These are phyloP conservation scores for Colletotrichum zoysiae DNA, from an alignment of 2,329 filamentous ascomycete genomes.

Conservation along the genomic window DNA sequence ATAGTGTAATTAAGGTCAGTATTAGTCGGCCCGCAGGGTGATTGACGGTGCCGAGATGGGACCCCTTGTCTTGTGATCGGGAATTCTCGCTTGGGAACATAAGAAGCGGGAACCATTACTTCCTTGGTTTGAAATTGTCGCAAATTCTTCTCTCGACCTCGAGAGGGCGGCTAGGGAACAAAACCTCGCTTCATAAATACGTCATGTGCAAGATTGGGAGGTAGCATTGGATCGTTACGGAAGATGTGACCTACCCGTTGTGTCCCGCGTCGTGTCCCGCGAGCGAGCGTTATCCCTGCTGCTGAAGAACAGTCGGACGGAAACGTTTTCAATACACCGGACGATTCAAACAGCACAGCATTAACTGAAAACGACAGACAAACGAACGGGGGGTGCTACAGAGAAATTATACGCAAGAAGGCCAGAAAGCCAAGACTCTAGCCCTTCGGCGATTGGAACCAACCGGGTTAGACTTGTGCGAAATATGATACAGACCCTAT, in stretches of 20 bases:
- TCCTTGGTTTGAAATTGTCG: neutral
- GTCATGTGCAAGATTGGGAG: conserved; percentile 28
- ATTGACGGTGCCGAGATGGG: neutral
- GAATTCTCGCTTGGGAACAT: conserved; percentile 33
- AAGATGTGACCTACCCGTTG: conserved; percentile 33
- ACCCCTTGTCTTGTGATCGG: conserved; percentile 12
- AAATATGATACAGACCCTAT: neutral
- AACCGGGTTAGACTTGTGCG: neutral
- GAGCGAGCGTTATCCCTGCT: conserved; percentile 24
- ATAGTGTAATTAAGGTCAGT: neutral
- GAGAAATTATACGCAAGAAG: neutral
- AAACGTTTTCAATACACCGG: conserved; percentile 32
- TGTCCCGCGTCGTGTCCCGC: neutral
- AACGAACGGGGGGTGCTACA: neutral
- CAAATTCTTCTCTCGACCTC: neutral
- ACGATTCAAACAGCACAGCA: conserved; percentile 32
- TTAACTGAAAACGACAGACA: conserved; percentile 28
- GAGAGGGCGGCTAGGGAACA: neutral
- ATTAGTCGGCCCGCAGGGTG: neutral
- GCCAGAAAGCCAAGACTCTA: neutral
- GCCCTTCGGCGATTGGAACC: neutral
- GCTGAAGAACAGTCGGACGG: conserved; percentile 4
- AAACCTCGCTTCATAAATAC: conserved; percentile 25
- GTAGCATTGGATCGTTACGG: conserved; percentile 20
- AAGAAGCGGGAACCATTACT: neutral